phyloP scores from a whole-genome alignment of 805 yeast genomes.

The Candida suzukii region DNA sequence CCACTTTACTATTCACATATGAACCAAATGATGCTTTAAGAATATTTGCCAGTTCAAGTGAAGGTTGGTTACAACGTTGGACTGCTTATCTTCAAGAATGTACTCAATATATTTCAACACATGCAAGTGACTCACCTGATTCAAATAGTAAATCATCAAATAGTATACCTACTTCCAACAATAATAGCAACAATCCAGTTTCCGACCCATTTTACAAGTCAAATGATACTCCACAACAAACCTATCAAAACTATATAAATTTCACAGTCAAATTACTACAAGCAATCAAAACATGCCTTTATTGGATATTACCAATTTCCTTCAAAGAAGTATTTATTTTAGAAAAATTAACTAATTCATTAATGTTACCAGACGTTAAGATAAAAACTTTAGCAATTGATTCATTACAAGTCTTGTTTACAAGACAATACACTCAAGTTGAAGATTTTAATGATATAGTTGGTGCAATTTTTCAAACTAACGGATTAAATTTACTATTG shows the following conservation, averaged over 20 bases:
- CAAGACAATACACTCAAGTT: conserved; percentile 61
- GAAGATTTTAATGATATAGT: conserved; percentile 73
- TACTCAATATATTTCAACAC: conserved; percentile 22
- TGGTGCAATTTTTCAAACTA: conserved; percentile 66
- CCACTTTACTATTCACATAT: conserved; percentile 53
- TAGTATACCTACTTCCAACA: background rate
- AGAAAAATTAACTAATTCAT: conserved; percentile 51
- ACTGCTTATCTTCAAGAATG: conserved; percentile 41
- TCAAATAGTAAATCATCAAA: background rate
- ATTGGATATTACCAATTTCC: conserved; percentile 82
- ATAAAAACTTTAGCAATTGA: conserved; percentile 83
- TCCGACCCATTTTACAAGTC: conserved; percentile 26
- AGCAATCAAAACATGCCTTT: conserved; percentile 81
- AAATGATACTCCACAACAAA: conserved; percentile 14
- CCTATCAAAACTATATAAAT: conserved; percentile 8
- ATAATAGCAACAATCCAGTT: background rate
- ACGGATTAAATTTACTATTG: conserved; percentile 65
- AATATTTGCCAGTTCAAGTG: conserved; percentile 57
- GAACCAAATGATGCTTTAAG: conserved; percentile 59
- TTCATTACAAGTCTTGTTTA: conserved; percentile 81
- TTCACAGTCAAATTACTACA: conserved; percentile 67
- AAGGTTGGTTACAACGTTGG: conserved; percentile 90
- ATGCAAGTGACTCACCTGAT: conserved; percentile 5
- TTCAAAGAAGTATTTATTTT: conserved; percentile 62
- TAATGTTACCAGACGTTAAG: conserved; percentile 50